Base-by-base conservation (phyloP, 139 green algal species). In the Coelastrella sp. region DNA sequence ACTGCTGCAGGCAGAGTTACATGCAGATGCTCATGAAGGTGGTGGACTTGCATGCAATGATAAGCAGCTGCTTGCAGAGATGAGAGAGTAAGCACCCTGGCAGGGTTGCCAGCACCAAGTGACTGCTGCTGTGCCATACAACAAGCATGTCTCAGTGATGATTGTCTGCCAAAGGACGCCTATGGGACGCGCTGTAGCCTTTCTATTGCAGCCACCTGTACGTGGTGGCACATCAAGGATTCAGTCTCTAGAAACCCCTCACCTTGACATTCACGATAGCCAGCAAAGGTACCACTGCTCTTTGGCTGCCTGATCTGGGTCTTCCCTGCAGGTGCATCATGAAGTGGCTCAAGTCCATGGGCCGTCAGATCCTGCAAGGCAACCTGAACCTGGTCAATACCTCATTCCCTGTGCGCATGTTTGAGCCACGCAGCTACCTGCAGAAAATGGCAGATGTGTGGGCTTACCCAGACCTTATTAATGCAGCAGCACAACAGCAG, bases 361-460 rank as follows among this genome's bases (percentile, higher is more conserved):
- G 96, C 20, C 94, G 93, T 72, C 78, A 91, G 82, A 68, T 93
- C n/a, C 78, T 94, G 57, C 56, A 79, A 49, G 96, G 96, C 74
- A 96, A 96, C 88, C 92, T 98, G 76, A 97, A 98, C 91, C 92
- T 98, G 35, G 94, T 98, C 59, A 97, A 96, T 84, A 94, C 96
- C 17, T 95, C 94, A 6, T 94, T 98, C 87, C 96, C 96, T 1
- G 96, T 98, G 35, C 94, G 90, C 68, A 97, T 97, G 88, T 98
- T 98, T 89, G 96, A 98, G 92, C 95, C 96, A 15, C 93, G 96
- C 12, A 95, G 89, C 84, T 98, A 98, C 89, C 93, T 98, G 65
- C 91, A 98, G 75, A 98, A 98, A 91, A 92, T 98, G 61, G 92
- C 95, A 11, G 96, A 98, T 81, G 93, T 96, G 0, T 98, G 96